These are phyloP conservation scores for Elsinoe ampelina DNA, from an alignment of 2,329 filamentous ascomycete species.

Conservation along the genomic window DNA sequence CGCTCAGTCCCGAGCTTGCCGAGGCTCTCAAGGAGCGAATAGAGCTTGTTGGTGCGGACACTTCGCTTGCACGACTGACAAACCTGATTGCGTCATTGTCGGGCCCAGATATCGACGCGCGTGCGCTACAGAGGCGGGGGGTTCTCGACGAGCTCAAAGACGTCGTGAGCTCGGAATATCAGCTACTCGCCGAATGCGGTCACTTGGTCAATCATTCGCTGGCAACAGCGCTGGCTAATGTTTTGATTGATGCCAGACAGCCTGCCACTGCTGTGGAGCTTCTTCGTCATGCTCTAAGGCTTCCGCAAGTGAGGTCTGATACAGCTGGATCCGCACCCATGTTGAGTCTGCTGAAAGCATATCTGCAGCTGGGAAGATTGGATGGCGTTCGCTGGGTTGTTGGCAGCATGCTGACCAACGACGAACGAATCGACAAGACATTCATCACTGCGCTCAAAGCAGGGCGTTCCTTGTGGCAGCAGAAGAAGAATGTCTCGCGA, in stretches of 20 bases:
- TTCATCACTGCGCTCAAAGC: slow-evolving; percentile 8
- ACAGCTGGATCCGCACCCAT: neutral
- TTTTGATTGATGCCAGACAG: neutral
- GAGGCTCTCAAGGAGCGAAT: neutral
- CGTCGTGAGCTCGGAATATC: neutral
- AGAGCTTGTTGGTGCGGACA: neutral
- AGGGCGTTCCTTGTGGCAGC: neutral
- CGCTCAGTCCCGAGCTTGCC: neutral
- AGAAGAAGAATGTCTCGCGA: neutral
- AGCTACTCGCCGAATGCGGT: neutral
- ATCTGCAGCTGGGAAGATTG: neutral
- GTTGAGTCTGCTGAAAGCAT: slow-evolving; percentile 6
- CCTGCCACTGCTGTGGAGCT: slow-evolving; percentile 8
- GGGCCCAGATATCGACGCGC: neutral
- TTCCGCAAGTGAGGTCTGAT: neutral
- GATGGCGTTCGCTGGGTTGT: slow-evolving; percentile 11
- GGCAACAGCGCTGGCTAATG: neutral
- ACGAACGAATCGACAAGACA: slow-evolving; percentile 9
- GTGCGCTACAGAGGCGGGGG: neutral
- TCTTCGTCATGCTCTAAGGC: slow-evolving; percentile 3
- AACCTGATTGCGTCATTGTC: neutral
- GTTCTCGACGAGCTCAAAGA: neutral
- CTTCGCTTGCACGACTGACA: neutral
- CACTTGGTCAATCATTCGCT: slow-evolving; percentile 5
- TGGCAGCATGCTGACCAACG: neutral